Evolutionary conservation across 2,329 filamentous ascomycete species (phyloP).

Genomic region (Calonectria fujianensis): DNA sequence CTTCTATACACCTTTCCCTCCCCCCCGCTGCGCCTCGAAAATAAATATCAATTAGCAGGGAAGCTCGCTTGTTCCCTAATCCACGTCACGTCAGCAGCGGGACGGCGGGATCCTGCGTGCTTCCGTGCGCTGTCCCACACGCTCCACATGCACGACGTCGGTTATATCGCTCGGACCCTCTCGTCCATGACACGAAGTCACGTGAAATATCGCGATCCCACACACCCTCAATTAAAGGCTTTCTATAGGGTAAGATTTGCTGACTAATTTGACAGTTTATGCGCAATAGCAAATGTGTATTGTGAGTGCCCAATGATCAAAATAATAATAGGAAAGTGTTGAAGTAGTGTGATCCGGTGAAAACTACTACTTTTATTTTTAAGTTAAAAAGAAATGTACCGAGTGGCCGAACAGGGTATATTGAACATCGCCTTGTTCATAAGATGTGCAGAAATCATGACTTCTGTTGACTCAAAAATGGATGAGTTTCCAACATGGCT

Average conservation of each 20-base stretch:
- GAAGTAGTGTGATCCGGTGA: background rate
- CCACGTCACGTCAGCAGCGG: conserved; percentile 30
- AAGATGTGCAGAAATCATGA: background rate
- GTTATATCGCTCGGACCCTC: conserved; percentile 49
- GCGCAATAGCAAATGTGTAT: background rate
- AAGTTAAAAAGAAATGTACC: too few relatives aligned
- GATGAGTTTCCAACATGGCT: background rate
- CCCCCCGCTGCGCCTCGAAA: background rate
- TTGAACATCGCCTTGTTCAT: background rate
- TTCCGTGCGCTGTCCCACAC: conserved; percentile 40
- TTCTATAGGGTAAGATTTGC: conserved; percentile 15
- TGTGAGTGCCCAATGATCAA: background rate
- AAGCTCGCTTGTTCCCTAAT: conserved; percentile 18
- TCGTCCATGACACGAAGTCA: conserved; percentile 61
- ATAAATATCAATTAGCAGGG: background rate
- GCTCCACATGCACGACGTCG: conserved; percentile 37
- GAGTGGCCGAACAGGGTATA: too few relatives aligned
- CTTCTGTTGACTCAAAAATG: background rate
- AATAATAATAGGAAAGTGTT: background rate
- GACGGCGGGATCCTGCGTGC: conserved; percentile 36
- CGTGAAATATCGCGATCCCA: conserved; percentile 49
- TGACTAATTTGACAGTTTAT: background rate
- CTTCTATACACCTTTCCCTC: background rate
- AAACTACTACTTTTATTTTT: too few relatives aligned
- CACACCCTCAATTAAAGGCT: background rate